A percentile compares a stretch with the other conserved stretches of the same genome.
Evolutionary conservation across 2,329 filamentous ascomycete genomes (phyloP).

Genomic region (Cercospora sp.): DNA sequence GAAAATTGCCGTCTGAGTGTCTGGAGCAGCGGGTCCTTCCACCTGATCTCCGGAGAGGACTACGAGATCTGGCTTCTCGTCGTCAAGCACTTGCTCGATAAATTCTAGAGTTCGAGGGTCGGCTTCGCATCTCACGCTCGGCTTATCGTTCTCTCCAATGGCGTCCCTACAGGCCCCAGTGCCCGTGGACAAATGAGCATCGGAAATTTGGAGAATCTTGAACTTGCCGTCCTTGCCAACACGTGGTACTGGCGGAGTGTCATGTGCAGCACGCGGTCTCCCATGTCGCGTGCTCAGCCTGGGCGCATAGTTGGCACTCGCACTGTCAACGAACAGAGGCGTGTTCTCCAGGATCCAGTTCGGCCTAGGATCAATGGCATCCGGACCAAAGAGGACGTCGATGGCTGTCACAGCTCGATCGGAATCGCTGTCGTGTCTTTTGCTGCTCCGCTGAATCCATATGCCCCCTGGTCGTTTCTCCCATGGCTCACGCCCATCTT

Average conservation of each 20-base stretch:
- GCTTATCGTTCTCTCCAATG: slow-evolving; percentile 52
- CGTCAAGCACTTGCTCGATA: slow-evolving; percentile 76
- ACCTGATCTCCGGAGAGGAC: slow-evolving; percentile 92
- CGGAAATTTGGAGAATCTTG: slow-evolving; percentile 96
- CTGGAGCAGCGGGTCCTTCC: slow-evolving; percentile 88
- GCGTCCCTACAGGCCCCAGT: slow-evolving; percentile 82
- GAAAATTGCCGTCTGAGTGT: slow-evolving; percentile 90
- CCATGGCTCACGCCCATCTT: slow-evolving; percentile 66
- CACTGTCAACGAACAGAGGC: slow-evolving; percentile 68
- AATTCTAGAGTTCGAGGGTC: slow-evolving; percentile 92
- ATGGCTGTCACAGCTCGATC: slow-evolving; percentile 74
- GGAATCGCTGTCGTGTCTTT: slow-evolving; percentile 72
- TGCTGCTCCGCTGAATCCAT: slow-evolving; percentile 76
- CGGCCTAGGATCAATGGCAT: slow-evolving; percentile 83
- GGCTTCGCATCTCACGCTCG: slow-evolving; percentile 69
- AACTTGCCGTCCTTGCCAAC: slow-evolving; percentile 89
- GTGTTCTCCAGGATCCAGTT: slow-evolving; percentile 80
- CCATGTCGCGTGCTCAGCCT: slow-evolving; percentile 79
- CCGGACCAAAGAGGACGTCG: slow-evolving; percentile 84
- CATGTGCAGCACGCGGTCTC: slow-evolving; percentile 61
- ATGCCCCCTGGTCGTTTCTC: slow-evolving; percentile 74
- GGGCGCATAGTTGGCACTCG: slow-evolving; percentile 63
- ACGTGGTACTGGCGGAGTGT: slow-evolving; percentile 62
- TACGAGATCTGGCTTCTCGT: slow-evolving; percentile 91
- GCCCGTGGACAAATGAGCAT: slow-evolving; percentile 90